phyloP scores from a whole-genome alignment of 768 basidiomycete genomes.

The Suillus discolor region DNA sequence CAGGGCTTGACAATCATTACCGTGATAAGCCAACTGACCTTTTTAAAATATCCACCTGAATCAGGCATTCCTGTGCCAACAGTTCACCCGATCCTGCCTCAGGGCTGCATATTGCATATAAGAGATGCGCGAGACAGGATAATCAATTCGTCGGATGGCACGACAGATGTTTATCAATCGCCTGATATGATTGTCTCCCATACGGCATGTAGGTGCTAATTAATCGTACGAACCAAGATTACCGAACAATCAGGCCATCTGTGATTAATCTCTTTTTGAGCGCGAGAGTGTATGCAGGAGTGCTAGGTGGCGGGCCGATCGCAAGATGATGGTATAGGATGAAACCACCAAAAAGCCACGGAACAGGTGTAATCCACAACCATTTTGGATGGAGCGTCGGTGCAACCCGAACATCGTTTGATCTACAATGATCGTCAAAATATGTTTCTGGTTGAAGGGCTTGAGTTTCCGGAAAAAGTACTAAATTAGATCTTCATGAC shows the following conservation, averaged over 20 bases:
- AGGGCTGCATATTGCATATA: neutral
- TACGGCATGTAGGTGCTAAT: neutral
- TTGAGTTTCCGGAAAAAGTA: neutral
- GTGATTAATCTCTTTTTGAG: slow-evolving; percentile 4
- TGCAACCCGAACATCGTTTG: neutral
- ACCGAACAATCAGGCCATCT: neutral
- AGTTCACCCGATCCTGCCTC: neutral
- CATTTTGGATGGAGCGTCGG: neutral
- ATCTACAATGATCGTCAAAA: neutral
- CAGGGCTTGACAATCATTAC: neutral
- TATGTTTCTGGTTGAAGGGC: neutral
- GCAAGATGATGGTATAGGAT: neutral
- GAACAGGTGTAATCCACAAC: neutral
- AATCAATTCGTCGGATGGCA: neutral
- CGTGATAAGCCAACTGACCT: neutral
- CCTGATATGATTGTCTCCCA: neutral
- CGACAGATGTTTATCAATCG: neutral
- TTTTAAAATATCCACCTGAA: neutral
- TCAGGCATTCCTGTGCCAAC: neutral
- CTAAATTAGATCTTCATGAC: neutral
- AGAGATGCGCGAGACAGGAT: neutral
- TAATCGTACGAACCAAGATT: neutral
- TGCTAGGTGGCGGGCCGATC: neutral
- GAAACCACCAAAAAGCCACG: neutral
- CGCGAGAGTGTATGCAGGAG: neutral